These are phyloP conservation scores for Leishmania mexicana DNA, from an alignment of 208 protist species.

Conservation along the genomic window DNA sequence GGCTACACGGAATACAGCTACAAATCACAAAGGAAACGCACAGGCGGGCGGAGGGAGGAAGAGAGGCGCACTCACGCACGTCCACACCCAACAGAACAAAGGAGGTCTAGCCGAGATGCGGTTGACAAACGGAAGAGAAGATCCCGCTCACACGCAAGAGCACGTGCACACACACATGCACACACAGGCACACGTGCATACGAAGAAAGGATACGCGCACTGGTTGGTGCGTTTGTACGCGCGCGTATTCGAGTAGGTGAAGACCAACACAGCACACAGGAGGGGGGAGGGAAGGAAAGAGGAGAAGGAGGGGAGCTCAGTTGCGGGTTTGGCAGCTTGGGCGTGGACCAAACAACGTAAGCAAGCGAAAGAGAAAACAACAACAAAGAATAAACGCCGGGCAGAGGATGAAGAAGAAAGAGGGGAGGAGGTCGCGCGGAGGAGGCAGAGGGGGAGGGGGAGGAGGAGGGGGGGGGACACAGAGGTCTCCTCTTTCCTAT, in stretches of 20 bases:
- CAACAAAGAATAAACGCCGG: background rate
- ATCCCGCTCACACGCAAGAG: background rate
- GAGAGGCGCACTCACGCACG: background rate
- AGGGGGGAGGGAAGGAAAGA: background rate
- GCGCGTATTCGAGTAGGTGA: background rate
- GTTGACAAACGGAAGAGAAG: background rate
- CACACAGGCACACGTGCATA: background rate
- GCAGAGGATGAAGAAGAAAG: background rate
- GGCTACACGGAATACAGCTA: background rate
- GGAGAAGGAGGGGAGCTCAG: background rate
- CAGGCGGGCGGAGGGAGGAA: background rate
- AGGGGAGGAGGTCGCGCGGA: background rate
- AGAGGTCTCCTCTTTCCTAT: constrained; percentile 5
- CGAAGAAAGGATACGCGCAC: background rate
- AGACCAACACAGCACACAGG: background rate
- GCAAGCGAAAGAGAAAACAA: background rate
- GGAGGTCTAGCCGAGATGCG: background rate
- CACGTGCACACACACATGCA: background rate
- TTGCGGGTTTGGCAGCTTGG: background rate
- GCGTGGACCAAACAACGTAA: background rate
- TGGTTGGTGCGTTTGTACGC: background rate
- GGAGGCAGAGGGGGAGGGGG: background rate
- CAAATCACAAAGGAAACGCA: background rate
- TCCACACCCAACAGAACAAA: background rate
- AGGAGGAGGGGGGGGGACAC: background rate